These are phyloP conservation scores for Exserohilum rostratum DNA, from an alignment of 2,329 filamentous ascomycete species.

Conservation along the genomic window DNA sequence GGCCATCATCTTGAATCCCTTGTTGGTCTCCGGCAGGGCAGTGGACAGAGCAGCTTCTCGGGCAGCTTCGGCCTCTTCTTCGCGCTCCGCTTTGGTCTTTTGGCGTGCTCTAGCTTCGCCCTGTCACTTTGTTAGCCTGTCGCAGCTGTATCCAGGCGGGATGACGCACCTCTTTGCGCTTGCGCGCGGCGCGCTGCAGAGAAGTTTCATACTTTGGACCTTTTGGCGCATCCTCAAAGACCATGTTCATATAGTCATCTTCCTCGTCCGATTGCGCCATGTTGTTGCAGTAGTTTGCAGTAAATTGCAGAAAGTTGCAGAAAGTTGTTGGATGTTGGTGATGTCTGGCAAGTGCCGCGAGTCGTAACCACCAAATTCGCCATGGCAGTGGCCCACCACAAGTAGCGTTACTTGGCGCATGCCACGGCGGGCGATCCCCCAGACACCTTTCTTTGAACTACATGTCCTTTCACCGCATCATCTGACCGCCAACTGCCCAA, in stretches of 20 bases:
- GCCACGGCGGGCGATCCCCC: conserved; percentile 18
- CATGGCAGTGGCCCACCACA: conserved; percentile 19
- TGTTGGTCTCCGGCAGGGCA: conserved; percentile 74
- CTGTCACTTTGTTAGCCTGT: conserved; percentile 26
- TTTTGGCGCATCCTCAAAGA: conserved; percentile 70
- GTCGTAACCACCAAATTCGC: conserved; percentile 12
- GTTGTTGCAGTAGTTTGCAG: conserved; percentile 5
- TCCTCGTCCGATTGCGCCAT: conserved; percentile 67
- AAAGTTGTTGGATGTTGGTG: neutral
- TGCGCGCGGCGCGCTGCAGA: conserved; percentile 63
- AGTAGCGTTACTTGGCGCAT: conserved; percentile 22
- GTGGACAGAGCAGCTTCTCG: conserved; percentile 79
- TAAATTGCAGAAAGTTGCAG: too few relatives aligned
- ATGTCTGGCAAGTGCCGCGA: conserved; percentile 8
- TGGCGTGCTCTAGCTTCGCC: conserved; percentile 38
- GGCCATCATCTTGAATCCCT: conserved; percentile 95
- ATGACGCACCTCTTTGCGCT: conserved; percentile 56
- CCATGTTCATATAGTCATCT: conserved; percentile 98
- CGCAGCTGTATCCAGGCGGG: neutral
- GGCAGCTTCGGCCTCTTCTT: conserved; percentile 71
- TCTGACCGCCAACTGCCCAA: neutral
- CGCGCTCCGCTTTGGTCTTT: conserved; percentile 83
- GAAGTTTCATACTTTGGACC: conserved; percentile 63
- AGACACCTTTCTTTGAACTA: conserved; percentile 15
- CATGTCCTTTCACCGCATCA: neutral